phyloP scores from a whole-genome alignment of 169 alveolate species.

The Plasmodium reichenowi region DNA sequence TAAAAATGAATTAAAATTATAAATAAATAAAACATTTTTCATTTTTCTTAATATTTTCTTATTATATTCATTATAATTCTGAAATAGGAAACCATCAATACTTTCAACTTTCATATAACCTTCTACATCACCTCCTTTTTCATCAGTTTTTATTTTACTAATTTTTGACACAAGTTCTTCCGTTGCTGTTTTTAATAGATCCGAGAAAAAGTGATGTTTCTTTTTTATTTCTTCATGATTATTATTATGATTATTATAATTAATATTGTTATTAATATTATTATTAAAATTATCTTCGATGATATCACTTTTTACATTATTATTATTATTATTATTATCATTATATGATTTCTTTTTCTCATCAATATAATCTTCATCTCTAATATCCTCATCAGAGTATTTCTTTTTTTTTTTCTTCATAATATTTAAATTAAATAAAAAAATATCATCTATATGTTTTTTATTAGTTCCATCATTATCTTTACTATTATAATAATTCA shows the following conservation, averaged over 20 bases:
- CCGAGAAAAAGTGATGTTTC: slow-evolving; percentile 41
- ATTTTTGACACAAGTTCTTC: slow-evolving; percentile 68
- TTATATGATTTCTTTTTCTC: slow-evolving; percentile 1
- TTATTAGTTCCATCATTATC: slow-evolving; percentile 5
- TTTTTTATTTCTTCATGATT: slow-evolving; percentile 11
- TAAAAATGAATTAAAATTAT: slow-evolving; percentile 40
- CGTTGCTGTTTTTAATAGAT: slow-evolving; percentile 66
- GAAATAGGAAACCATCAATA: slow-evolving; percentile 68
- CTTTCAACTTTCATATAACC: slow-evolving; percentile 29
- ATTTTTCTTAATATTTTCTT: slow-evolving; percentile 56
- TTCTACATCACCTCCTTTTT: slow-evolving; percentile 27
- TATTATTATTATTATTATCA: neutral
- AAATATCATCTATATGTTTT: neutral
- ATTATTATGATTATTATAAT: neutral
- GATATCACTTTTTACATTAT: neutral
- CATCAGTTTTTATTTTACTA: slow-evolving; percentile 69
- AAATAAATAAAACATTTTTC: slow-evolving; percentile 18
- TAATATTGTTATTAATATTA: too few relatives aligned
- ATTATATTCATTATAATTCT: slow-evolving; percentile 33
- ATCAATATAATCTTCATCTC: neutral
- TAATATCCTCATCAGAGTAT: slow-evolving; percentile 8
- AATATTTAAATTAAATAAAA: neutral
- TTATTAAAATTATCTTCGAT: neutral
- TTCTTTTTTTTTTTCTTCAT: neutral
- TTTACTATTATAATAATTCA: slow-evolving; percentile 14